Conservation (phyloP, 805 yeast species). For the Wickerhamiella vanderwaltii region DNA sequence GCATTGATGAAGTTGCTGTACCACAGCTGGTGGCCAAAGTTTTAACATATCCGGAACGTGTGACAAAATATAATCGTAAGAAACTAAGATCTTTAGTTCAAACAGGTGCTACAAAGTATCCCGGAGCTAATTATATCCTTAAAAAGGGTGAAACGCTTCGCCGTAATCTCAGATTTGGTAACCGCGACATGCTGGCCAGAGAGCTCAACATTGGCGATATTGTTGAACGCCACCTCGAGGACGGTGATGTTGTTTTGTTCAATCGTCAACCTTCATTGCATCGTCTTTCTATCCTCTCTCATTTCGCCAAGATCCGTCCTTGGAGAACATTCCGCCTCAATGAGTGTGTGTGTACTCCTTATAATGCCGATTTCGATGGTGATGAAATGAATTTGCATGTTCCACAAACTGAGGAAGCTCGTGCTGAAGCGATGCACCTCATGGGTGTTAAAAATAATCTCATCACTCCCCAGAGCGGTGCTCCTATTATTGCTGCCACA, state of each 20-base stretch:
- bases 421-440: constrained; percentile 95
- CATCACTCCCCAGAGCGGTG: constrained; percentile 94
- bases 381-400: constrained; percentile 99
- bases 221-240: constrained; percentile 93
- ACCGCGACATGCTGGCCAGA: constrained; percentile 62
- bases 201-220: constrained; percentile 76
- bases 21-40: constrained; percentile 96
- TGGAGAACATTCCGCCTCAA: constrained; percentile 96
- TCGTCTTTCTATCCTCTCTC: constrained; percentile 84
- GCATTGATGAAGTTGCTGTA: constrained; percentile 95
- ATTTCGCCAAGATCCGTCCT: constrained; percentile 90
- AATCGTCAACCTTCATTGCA: constrained; percentile 98
- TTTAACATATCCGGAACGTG: constrained; percentile 89
- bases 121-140: constrained; percentile 89
- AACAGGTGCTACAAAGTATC: constrained; percentile 81
- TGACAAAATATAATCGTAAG: constrained; percentile 71
- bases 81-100: constrained; percentile 62
- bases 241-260: constrained; percentile 90
- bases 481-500: constrained; percentile 98
- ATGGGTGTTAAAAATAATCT: constrained; percentile 97
- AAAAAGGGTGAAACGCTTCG: constrained; percentile 62
- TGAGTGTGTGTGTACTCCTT: constrained; percentile 98
- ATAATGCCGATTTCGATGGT: constrained; percentile 98
- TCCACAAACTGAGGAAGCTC: constrained; percentile 97
- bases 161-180: constrained; percentile 82